Base-by-base conservation (phyloP, 176 grass and related monocot genomes). In the Zea luxurians region DNA sequence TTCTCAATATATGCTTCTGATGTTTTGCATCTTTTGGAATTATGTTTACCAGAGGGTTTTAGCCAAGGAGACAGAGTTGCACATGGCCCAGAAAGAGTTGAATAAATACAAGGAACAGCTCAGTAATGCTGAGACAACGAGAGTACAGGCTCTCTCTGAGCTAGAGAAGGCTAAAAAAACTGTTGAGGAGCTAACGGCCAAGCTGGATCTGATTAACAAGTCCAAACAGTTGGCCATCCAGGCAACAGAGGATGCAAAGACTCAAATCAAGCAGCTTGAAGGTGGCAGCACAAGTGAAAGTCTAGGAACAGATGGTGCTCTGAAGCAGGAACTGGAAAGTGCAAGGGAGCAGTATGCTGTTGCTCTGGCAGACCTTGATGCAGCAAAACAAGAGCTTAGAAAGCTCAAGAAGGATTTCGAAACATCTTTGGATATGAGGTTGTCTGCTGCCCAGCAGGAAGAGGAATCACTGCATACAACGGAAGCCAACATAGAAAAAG, bases 31-130 rank as follows among this genome's bases (percentile, higher is more conserved):
- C 70, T 74, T 43, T 74, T 68, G 27, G 21, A 72, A 63, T 82
- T 43, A 37, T 83, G 69, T 55, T 62, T 82, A 27, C 53, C 9
- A 97, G 93, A 82, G 82, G 77, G 87, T 82, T n/a, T 86, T 92
- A 75, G 87, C 89, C 40, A 97, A 97, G 80, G 94, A 97, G 81
- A 90, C 91, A 16, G 89, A 97, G 75, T 80, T 97, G 66, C 91
- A 97, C 77, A 79, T 93, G 58, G 87, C 91, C 60, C 87, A 92
- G 78, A 93, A 88, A 80, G 94, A 93, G 80, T 82, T 97, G 60
- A 93, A 90, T 75, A 97, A 93, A 87, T 97, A 91, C 70, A 97
- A 89, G 83, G 93, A 93, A 81, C 88, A 97, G 13, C 88, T 97
- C 34, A 76, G 81, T 43, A 93, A 91, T 79, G 90, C 93, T 63